Evolutionary conservation across 2,329 filamentous ascomycete species (phyloP).

Genomic region (Exophiala viscosa): DNA sequence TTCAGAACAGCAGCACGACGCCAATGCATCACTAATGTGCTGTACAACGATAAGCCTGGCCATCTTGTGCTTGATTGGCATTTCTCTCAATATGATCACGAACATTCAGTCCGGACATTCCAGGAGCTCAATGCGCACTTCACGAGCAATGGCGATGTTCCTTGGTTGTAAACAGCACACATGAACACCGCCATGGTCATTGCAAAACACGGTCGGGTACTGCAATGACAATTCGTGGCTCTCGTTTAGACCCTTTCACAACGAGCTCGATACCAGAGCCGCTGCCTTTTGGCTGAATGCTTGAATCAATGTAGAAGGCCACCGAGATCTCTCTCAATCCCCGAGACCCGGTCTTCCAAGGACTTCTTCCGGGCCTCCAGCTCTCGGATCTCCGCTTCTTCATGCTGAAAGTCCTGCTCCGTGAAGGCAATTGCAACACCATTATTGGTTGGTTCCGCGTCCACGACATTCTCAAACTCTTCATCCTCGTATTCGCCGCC

Average conservation of each 20-base stretch:
- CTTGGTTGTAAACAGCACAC: no score
- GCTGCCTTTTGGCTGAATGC: no score
- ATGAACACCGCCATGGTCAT: not conserved
- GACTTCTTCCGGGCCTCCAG: slow-evolving; percentile 61
- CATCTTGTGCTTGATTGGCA: no score
- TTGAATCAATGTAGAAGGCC: slow-evolving; percentile 49
- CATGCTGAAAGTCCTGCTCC: slow-evolving; percentile 43
- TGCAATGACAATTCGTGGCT: no score
- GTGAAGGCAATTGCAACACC: slow-evolving; percentile 31
- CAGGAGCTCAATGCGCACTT: no score
- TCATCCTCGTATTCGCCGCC: slow-evolving; percentile 55
- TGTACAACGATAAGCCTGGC: no score
- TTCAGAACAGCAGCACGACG: no score
- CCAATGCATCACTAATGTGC: no score
- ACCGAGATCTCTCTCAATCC: slow-evolving; percentile 66
- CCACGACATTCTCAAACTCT: slow-evolving; percentile 48
- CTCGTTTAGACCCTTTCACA: not conserved
- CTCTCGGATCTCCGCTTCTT: slow-evolving; percentile 55
- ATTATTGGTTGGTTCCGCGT: slow-evolving; percentile 13
- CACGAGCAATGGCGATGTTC: no score
- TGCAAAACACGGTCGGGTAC: not conserved
- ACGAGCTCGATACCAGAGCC: no score
- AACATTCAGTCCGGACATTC: no score
- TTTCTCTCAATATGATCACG: no score
- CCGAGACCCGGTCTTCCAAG: slow-evolving; percentile 62